phyloP scores from a whole-genome alignment of 2,329 filamentous ascomycete species.

The Verticillium zaregamsianum region DNA sequence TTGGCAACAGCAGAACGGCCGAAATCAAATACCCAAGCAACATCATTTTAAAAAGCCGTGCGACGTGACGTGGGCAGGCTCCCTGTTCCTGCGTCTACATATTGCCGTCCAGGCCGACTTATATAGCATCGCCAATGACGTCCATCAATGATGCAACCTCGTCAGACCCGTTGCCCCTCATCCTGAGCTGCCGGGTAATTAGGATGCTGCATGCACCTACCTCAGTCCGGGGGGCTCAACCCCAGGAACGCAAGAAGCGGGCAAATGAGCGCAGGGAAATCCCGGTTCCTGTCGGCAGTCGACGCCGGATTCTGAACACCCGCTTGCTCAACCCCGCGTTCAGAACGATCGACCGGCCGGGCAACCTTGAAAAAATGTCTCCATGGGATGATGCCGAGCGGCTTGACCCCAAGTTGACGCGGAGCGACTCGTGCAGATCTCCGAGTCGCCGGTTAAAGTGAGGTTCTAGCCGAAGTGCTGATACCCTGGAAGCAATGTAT shows the following conservation, averaged over 20 bases:
- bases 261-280: background rate
- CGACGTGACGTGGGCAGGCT: background rate
- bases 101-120: background rate
- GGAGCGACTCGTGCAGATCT: no score
- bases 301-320: background rate
- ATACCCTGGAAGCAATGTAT: no score
- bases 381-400: no score
- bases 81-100: background rate
- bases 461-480: no score
- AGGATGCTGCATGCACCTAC: background rate
- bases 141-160: background rate
- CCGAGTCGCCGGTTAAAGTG: no score
- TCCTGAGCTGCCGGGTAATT: background rate
- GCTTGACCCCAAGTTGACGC: no score
- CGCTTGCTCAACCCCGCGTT: background rate
- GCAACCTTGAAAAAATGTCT: background rate
- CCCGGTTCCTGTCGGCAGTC: background rate
- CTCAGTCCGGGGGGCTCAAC: background rate
- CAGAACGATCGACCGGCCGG: background rate
- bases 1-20: background rate
- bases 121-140: background rate
- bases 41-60: background rate
- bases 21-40: background rate
- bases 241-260: background rate
- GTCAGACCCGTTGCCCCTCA: background rate